Conservation (phyloP, 2,329 filamentous ascomycete genomes). For the Fusarium acutatum region DNA sequence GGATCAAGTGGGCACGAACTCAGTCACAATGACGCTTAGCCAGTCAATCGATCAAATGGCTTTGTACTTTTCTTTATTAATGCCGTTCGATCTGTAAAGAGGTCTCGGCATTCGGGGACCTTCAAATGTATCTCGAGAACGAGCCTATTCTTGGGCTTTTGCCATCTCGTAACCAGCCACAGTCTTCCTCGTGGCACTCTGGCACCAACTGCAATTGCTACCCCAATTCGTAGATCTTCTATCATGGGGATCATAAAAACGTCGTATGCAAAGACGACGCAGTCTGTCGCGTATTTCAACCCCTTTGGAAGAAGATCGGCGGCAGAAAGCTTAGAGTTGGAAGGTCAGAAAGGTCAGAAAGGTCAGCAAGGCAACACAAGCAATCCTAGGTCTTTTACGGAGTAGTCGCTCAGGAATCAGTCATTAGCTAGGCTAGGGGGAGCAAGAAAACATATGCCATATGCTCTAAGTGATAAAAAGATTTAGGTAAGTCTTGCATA, state of each 20-base stretch:
- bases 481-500: not conserved
- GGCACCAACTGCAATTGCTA: not conserved
- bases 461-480: not conserved
- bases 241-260: not conserved
- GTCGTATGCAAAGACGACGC: not conserved
- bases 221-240: not conserved
- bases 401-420: not conserved
- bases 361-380: not conserved
- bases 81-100: not conserved
- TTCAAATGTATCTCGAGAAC: not conserved
- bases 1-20: not conserved
- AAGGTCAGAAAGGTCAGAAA: not conserved
- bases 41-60: not conserved
- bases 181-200: not conserved
- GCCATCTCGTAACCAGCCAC: not conserved
- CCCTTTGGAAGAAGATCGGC: not conserved
- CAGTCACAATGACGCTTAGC: constrained; percentile 1
- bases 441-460: not conserved
- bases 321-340: not conserved
- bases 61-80: not conserved
- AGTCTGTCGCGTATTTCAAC: not conserved
- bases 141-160: not conserved
- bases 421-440: not conserved
- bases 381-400: not conserved
- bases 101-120: not conserved